Evolutionary conservation across 495 filamentous ascomycete genomes (phyloP).

Genomic region (Aspergillus sclerotiicarbonarius): DNA sequence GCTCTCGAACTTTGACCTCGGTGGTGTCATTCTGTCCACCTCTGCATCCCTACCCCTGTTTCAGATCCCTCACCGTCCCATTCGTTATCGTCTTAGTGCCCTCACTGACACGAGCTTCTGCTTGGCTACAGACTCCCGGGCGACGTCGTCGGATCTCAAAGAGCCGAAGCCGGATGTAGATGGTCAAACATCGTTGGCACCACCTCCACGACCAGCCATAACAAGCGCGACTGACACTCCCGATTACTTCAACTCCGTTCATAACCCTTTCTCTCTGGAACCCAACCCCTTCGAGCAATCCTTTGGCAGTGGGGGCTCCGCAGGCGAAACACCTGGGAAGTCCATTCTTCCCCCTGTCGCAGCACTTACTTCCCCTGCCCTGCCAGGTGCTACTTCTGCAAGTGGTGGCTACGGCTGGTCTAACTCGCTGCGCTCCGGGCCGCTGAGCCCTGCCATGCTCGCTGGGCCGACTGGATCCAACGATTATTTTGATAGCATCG

Average conservation of each 20-base stretch:
- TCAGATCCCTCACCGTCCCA: conserved; percentile 11
- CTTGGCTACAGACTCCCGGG: conserved; percentile 40
- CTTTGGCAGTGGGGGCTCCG: conserved; percentile 61
- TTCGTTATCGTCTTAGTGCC: conserved; percentile 18
- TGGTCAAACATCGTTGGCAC: conserved; percentile 60
- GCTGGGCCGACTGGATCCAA: conserved; percentile 74
- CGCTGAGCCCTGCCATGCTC: conserved; percentile 96
- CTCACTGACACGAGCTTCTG: conserved; percentile 25
- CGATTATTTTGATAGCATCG: conserved; percentile 80
- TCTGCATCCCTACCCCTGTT: conserved; percentile 18
- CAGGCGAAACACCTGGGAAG: conserved; percentile 81
- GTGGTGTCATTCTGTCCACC: conserved; percentile 7
- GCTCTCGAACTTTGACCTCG: not conserved
- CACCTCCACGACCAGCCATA: conserved; percentile 71
- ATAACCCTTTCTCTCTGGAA: conserved; percentile 71
- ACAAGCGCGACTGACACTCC: conserved; percentile 57
- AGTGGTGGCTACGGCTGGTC: conserved; percentile 70
- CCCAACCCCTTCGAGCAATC: conserved; percentile 97
- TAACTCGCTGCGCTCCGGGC: conserved; percentile 85
- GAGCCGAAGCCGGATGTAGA: conserved; percentile 42
- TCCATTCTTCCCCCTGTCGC: conserved; percentile 89
- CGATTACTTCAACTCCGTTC: conserved; percentile 72
- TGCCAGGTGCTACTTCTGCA: conserved; percentile 66
- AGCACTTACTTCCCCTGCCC: conserved; percentile 83
- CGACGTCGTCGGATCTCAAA: conserved; percentile 40